A percentile compares a stretch with the other conserved stretches of the same genome.
phyloP scores from a whole-genome alignment of 371 early-diverging fungal genomes.

The Mucor lusitanicus region DNA sequence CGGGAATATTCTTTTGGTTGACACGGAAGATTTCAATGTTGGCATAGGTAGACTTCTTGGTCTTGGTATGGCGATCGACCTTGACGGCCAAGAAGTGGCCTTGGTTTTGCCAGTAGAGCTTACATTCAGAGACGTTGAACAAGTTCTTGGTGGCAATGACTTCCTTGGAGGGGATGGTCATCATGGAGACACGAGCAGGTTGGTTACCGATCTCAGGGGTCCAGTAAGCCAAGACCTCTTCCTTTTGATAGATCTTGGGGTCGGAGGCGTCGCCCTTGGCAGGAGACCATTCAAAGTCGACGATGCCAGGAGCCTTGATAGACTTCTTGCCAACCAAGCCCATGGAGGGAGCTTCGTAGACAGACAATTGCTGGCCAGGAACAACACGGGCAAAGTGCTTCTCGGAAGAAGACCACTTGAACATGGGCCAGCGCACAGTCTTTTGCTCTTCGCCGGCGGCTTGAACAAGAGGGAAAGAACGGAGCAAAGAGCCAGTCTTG shows the following conservation, averaged over 20 bases:
- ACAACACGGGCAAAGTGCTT: slow-evolving; percentile 92
- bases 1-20: slow-evolving; percentile 91
- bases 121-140: slow-evolving; percentile 89
- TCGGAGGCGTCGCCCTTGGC: slow-evolving; percentile 39
- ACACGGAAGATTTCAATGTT: slow-evolving; percentile 95
- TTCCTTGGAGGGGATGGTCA: slow-evolving; percentile 80
- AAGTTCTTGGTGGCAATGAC: slow-evolving; percentile 95
- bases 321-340: slow-evolving; percentile 92
- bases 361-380: slow-evolving; percentile 77
- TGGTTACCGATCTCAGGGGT: slow-evolving; percentile 94
- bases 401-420: slow-evolving; percentile 96
- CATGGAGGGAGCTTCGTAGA: slow-evolving; percentile 94
- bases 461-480: slow-evolving; percentile 78
- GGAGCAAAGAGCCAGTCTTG: slow-evolving; percentile 79
- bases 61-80: slow-evolving; percentile 90
- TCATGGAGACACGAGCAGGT: slow-evolving; percentile 91
- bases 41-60: slow-evolving; percentile 88
- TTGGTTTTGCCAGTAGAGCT: slow-evolving; percentile 90
- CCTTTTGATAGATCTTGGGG: slow-evolving; percentile 54
- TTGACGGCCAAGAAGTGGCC: slow-evolving; percentile 92
- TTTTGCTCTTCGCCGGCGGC: slow-evolving; percentile 52
- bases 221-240: slow-evolving; percentile 89
- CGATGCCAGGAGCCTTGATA: slow-evolving; percentile 86
- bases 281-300: slow-evolving; percentile 93
- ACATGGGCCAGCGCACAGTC: slow-evolving; percentile 90